These are phyloP conservation scores for Coemansia javaensis DNA, from an alignment of 192 early-diverging fungal genomes.

Conservation along the genomic window DNA sequence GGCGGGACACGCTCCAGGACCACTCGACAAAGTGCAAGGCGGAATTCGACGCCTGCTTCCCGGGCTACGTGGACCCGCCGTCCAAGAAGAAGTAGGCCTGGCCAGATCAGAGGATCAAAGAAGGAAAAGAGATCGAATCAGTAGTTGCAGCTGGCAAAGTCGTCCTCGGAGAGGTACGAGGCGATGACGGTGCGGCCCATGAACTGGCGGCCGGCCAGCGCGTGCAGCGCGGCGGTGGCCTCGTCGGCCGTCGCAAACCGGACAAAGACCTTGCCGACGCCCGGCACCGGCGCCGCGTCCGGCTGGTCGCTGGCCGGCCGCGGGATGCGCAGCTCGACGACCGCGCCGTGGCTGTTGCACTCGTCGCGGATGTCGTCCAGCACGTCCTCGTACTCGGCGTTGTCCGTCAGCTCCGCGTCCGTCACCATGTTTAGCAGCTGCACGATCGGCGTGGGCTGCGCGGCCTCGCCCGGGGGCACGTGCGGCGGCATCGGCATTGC, in stretches of 20 bases:
- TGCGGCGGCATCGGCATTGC: conserved; percentile 35
- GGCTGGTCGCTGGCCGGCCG: conserved; percentile 54
- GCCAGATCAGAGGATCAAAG: no score
- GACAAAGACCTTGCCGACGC: conserved; percentile 93
- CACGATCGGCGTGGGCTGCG: conserved; percentile 71
- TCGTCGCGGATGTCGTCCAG: conserved; percentile 87
- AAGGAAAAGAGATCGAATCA: no score
- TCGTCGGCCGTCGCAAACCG: conserved; percentile 60
- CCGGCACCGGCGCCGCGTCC: conserved; percentile 46
- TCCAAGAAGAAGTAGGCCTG: background rate
- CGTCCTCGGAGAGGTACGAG: conserved; percentile 71
- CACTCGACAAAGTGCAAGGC: conserved; percentile 78
- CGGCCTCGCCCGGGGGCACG: background rate
- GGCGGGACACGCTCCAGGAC: conserved; percentile 62
- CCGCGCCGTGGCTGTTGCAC: conserved; percentile 77
- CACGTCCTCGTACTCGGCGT: conserved; percentile 87
- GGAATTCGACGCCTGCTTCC: conserved; percentile 68
- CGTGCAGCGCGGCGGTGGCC: conserved; percentile 63
- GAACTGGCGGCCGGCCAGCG: conserved; percentile 91
- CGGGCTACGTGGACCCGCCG: conserved; percentile 22
- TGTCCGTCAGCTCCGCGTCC: conserved; percentile 74
- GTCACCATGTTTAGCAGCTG: conserved; percentile 96
- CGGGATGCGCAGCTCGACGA: conserved; percentile 81
- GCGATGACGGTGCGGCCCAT: conserved; percentile 89
- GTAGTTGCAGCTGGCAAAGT: conserved; percentile 61